These are phyloP conservation scores for Leccinum subgranulosum DNA, from an alignment of 768 basidiomycete genomes.

Conservation along the genomic window DNA sequence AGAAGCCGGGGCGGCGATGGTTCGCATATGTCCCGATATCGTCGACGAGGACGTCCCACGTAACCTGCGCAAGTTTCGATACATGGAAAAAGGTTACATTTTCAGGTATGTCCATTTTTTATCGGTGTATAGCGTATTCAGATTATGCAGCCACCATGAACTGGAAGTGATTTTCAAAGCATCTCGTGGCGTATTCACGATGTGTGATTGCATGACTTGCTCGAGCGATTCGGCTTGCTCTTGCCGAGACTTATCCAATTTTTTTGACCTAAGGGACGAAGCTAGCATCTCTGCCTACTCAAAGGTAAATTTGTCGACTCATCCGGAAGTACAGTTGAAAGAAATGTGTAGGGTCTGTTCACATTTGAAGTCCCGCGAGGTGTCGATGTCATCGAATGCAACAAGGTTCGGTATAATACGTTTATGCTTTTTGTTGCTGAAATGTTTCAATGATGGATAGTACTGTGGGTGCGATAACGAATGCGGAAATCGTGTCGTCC, in stretches of 20 bases:
- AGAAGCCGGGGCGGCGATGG: conserved; percentile 26
- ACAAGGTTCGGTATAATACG: conserved; percentile 39
- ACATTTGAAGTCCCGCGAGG: conserved; percentile 41
- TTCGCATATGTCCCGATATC: conserved; percentile 35
- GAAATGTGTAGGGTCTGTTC: conserved; percentile 44
- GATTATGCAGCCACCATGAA: conserved; percentile 13
- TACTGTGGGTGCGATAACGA: conserved; percentile 41
- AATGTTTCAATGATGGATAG: conserved; percentile 24
- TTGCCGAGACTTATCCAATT: conserved; percentile 47
- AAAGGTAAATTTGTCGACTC: conserved; percentile 20
- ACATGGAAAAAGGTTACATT: conserved; percentile 51
- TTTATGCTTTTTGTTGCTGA: neutral
- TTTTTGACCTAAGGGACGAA: conserved; percentile 28
- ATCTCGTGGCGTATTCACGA: conserved; percentile 35
- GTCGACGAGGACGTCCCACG: conserved; percentile 39
- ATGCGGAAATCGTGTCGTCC: conserved; percentile 63
- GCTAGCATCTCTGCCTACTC: conserved; percentile 43
- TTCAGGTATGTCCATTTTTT: conserved; percentile 37
- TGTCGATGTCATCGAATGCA: conserved; percentile 63
- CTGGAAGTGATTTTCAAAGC: conserved; percentile 21
- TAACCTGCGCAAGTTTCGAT: conserved; percentile 43
- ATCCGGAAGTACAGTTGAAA: neutral
- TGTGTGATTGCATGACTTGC: conserved; percentile 45
- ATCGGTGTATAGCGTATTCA: conserved; percentile 3
- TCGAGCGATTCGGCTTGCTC: conserved; percentile 35